Percentiles rank a stretch among this genome's conserved stretches.
Evolutionary conservation across 2,329 filamentous ascomycete species (phyloP).

Genomic region (Penicillium sp.): DNA sequence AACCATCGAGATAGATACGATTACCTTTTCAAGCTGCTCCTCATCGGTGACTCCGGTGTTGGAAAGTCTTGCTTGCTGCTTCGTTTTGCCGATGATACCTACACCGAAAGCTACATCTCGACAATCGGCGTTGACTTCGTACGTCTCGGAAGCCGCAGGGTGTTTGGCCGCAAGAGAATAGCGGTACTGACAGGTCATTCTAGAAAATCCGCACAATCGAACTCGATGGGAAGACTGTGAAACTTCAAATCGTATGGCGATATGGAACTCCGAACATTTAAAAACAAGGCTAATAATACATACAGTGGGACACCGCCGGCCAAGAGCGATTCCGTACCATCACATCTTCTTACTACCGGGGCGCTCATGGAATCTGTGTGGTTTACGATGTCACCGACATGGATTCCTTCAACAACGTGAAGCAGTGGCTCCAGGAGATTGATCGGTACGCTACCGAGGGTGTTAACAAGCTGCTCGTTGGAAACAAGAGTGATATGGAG

Average conservation of each 20-base stretch:
- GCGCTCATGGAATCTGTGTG: constrained; percentile 98
- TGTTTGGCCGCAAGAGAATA: constrained; percentile 1
- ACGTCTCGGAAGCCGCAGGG: constrained; percentile 47
- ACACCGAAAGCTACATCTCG: constrained; percentile 99
- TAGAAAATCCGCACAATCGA: constrained; percentile 99
- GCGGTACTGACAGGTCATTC: constrained; percentile 21
- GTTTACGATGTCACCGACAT: constrained; percentile 99
- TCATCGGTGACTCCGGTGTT: constrained; percentile 99
- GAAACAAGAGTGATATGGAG: constrained; percentile 99
- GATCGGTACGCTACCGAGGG: constrained; percentile 98
- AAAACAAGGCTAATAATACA: constrained; percentile 18
- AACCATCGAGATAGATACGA: constrained; percentile 75
- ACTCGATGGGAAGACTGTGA: constrained; percentile 98
- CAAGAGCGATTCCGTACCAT: constrained; percentile 99
- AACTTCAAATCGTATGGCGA: constrained; percentile 84
- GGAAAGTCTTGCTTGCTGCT: constrained; percentile 99
- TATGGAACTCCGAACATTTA: background rate
- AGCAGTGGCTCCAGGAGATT: constrained; percentile 99
- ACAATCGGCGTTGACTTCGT: constrained; percentile 99
- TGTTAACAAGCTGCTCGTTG: constrained; percentile 98
- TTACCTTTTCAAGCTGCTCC: constrained; percentile 99
- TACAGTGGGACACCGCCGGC: constrained; percentile 96
- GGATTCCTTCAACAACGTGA: constrained; percentile 99
- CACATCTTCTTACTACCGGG: constrained; percentile 98
- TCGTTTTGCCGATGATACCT: constrained; percentile 98